A percentile compares a stretch with the other conserved stretches of the same genome.
Conservation (phyloP, 2,329 filamentous ascomycete genomes). For the Fusarium austroafricanum region DNA sequence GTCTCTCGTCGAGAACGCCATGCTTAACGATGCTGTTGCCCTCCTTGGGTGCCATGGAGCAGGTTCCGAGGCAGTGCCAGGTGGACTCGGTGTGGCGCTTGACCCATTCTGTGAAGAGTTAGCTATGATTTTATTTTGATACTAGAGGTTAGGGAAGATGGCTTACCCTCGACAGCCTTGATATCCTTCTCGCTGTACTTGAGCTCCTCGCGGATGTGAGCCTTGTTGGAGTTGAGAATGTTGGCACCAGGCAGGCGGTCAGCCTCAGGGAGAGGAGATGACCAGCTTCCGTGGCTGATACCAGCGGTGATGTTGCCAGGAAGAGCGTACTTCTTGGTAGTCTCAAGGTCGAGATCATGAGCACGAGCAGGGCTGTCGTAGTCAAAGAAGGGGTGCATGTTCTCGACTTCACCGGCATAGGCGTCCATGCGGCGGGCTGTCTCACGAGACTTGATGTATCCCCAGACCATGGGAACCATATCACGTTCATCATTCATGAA, state of each 20-base stretch:
- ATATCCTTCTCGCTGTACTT: conserved; percentile 74
- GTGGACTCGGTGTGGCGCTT: conserved; percentile 81
- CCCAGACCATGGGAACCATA: conserved; percentile 88
- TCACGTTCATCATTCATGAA: conserved; percentile 90
- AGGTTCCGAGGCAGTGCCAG: conserved; percentile 64
- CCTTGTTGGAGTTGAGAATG: conserved; percentile 72
- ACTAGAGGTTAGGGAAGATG: too few relatives aligned
- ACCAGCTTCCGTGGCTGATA: conserved; percentile 81
- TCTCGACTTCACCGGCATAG: conserved; percentile 78
- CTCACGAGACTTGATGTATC: conserved; percentile 84
- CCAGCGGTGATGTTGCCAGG: conserved; percentile 77
- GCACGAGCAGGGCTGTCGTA: conserved; percentile 77
- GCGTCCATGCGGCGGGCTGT: conserved; percentile 82
- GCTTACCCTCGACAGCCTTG: conserved; percentile 69
- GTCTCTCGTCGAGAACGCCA: conserved; percentile 79
- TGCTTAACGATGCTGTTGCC: conserved; percentile 86
- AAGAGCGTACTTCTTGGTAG: conserved; percentile 80
- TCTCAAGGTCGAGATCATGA: conserved; percentile 78
- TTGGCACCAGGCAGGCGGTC: conserved; percentile 60
- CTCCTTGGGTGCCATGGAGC: conserved; percentile 80
- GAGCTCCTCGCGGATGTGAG: conserved; percentile 70
- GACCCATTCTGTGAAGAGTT: conserved; percentile 63
- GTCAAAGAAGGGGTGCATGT: conserved; percentile 77
- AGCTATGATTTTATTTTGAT: too few relatives aligned
- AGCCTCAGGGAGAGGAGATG: conserved; percentile 65